Evolutionary conservation across 805 yeast genomes (phyloP).

Genomic region (Metschnikowia reukaufii): DNA sequence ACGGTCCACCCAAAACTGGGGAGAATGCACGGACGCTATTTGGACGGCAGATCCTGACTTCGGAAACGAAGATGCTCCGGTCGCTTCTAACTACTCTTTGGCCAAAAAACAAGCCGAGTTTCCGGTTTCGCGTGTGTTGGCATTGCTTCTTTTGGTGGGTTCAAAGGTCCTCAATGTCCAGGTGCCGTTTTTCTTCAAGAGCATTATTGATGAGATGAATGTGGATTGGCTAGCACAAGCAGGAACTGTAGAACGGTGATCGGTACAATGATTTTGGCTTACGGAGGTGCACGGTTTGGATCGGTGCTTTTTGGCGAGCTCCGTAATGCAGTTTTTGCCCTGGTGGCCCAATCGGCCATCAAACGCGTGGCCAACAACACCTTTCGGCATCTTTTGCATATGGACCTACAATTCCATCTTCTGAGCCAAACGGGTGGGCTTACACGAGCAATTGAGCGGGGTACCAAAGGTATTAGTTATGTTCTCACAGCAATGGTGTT

Average conservation of each 20-base stretch:
- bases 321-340: constrained; percentile 92
- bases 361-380: constrained; percentile 86
- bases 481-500: constrained; percentile 96
- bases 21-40: constrained; percentile 5
- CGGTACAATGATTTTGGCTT: constrained; percentile 69
- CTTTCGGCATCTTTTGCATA: constrained; percentile 74
- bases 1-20: background rate
- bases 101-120: constrained; percentile 71
- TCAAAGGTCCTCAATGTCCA: constrained; percentile 90
- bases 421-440: constrained; percentile 94
- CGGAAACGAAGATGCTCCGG: constrained; percentile 57
- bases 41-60: constrained; percentile 27
- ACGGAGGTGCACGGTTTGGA: constrained; percentile 93
- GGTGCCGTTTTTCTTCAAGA: constrained; percentile 90
- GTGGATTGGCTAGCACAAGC: constrained; percentile 70
- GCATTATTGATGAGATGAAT: constrained; percentile 89
- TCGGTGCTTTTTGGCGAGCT: constrained; percentile 93
- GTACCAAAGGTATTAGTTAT: constrained; percentile 94
- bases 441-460: constrained; percentile 94
- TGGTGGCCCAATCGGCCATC: constrained; percentile 93
- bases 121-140: constrained; percentile 75
- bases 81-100: constrained; percentile 71
- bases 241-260: constrained; percentile 70
- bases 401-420: constrained; percentile 88
- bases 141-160: constrained; percentile 68